Conservation (phyloP, 1,284 basidiomycete species). For the Fomitopsis pinicola region DNA sequence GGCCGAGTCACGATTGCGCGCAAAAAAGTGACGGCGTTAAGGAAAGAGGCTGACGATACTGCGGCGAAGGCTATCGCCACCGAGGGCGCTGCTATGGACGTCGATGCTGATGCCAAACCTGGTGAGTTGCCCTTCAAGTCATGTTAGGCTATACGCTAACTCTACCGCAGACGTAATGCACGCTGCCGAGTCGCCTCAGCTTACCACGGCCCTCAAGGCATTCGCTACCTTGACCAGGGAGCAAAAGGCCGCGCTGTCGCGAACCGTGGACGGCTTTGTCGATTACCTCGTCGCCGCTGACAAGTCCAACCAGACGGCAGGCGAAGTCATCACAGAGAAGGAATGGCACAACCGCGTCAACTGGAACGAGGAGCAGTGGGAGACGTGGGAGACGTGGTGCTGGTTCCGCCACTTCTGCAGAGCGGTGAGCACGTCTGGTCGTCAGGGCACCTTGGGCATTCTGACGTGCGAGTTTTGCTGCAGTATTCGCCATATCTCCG, state of each 20-base stretch:
- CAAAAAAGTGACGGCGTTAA: slow-evolving; percentile 65
- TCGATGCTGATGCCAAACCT: slow-evolving; percentile 62
- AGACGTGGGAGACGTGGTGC: slow-evolving; percentile 79
- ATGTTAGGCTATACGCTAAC: neutral
- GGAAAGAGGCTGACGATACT: slow-evolving; percentile 85
- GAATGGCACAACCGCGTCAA: slow-evolving; percentile 66
- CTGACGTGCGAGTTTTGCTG: neutral
- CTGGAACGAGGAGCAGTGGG: slow-evolving; percentile 73
- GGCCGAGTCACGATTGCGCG: slow-evolving; percentile 78
- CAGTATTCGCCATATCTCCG: slow-evolving; percentile 76
- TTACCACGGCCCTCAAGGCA: slow-evolving; percentile 68
- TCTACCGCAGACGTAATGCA: slow-evolving; percentile 41
- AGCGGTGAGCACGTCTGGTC: slow-evolving; percentile 42
- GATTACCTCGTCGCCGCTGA: slow-evolving; percentile 45
- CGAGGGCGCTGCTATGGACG: slow-evolving; percentile 55
- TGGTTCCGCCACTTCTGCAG: slow-evolving; percentile 87
- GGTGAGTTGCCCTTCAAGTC: slow-evolving; percentile 26
- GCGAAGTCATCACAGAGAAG: slow-evolving; percentile 49
- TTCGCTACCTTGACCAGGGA: slow-evolving; percentile 67
- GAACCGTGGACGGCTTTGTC: slow-evolving; percentile 70
- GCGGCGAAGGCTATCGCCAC: slow-evolving; percentile 70
- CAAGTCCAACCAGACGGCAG: slow-evolving; percentile 41
- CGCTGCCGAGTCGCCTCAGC: slow-evolving; percentile 55
- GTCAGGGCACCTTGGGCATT: neutral
- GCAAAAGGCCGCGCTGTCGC: slow-evolving; percentile 66